Percentiles rank a stretch among this genome's conserved stretches.
phyloP scores from a whole-genome alignment of 2,329 filamentous ascomycete genomes.

The Colletotrichum sp. region DNA sequence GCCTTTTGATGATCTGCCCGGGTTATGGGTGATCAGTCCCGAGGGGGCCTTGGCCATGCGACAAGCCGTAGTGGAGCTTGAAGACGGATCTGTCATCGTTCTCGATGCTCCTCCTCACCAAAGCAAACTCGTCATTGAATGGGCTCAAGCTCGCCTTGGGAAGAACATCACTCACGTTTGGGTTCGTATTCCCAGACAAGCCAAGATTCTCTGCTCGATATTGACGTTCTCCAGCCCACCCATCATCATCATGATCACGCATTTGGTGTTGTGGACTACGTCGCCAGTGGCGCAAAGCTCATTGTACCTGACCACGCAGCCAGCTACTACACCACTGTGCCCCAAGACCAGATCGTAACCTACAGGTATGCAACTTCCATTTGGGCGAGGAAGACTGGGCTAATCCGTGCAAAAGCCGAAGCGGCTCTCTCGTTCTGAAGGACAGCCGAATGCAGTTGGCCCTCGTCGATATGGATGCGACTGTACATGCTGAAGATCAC shows the following conservation, averaged over 20 bases:
- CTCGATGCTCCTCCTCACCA: conserved; percentile 23
- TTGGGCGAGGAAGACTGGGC: neutral
- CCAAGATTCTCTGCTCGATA: neutral
- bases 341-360: neutral
- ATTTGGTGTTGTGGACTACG: neutral
- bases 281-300: neutral
- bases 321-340: neutral
- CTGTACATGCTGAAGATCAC: neutral
- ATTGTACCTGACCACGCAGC: neutral
- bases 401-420: neutral
- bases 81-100: conserved; percentile 13
- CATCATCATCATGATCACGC: neutral
- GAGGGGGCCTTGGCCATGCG: neutral
- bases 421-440: neutral
- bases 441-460: neutral
- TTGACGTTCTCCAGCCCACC: neutral
- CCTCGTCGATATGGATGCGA: neutral
- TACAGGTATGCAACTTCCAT: neutral
- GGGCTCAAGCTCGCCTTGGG: conserved; percentile 12
- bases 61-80: conserved; percentile 21
- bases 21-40: neutral
- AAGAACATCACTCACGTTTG: conserved; percentile 21
- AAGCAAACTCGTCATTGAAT: conserved; percentile 21
- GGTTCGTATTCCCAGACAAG: neutral
- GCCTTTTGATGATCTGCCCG: neutral